Evolutionary conservation across 768 basidiomycete genomes (phyloP), one percentile per base, ranked within the genome.

Genomic region (Mycena vitilis): DNA sequence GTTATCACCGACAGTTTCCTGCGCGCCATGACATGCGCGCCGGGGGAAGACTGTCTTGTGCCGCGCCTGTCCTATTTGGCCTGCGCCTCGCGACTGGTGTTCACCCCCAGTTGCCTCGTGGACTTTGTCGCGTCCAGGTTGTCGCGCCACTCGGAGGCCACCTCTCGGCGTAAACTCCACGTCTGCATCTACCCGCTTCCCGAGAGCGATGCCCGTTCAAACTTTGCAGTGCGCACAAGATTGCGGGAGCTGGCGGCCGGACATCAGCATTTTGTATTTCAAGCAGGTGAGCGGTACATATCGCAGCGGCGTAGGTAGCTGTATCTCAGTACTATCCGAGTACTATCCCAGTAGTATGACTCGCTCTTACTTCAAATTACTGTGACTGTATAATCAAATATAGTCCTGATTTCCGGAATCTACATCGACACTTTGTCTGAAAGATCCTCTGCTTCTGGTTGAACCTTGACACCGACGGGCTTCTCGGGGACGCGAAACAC

Each of bases 1-100:
- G 37, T 63, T 22, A 36, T 63, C 36, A 44, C 49, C 51, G 52
- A 63, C 61, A 44, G 34, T 44, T 63, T 63, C 52, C 52, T 63
- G 23, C 51, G 30, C 52, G 51, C 61, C 10, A 40, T 63, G 51
- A n/a, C n/a, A n/a, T n/a, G n/a, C n/a, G n/a, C 42, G 22, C 20
- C 23, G 38, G 23, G 3, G 40, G 40, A 4, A 8, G 13, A 60
- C 59, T 23, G 47, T 48, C 59, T 60, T 37, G 48, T 49, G 5
- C 59, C 59, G 47, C 5, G 48, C 16, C 59, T 60, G 5, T 51
- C 45, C 30, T 34, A 49, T 12, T 23, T 60, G n/a, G 30, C 34
- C 36, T 63, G 38, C 40, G 51, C 36, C 22, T 53, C 51, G 49
- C 37, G 25, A 44, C 61, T 63, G 13, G 16, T 1, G 38, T 63